Evolutionary conservation across 768 basidiomycete species (phyloP).

Genomic region (Epithele typhae): DNA sequence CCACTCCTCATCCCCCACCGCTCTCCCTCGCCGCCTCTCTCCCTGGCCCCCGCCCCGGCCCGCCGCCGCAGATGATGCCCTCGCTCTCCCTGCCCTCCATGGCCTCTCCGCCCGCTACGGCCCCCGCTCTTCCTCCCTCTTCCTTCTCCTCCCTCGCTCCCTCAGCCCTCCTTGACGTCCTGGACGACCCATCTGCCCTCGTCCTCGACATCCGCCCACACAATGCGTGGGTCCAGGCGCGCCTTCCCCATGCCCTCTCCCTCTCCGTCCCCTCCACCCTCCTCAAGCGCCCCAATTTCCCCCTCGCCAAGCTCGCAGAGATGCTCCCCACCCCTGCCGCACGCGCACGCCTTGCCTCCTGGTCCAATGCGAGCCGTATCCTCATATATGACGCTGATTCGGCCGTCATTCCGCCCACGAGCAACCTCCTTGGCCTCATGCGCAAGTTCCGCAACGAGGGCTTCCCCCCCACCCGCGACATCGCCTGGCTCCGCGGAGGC

Average conservation of each 20-base stretch:
- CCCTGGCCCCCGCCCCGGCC: constrained; percentile 2
- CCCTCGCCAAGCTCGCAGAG: constrained; percentile 66
- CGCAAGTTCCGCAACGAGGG: constrained; percentile 68
- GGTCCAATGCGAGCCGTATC: constrained; percentile 57
- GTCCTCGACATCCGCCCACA: constrained; percentile 88
- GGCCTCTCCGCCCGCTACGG: constrained; percentile 23
- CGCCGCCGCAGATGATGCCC: constrained; percentile 1
- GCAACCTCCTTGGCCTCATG: constrained; percentile 68
- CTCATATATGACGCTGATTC: constrained; percentile 88
- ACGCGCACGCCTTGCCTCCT: constrained; percentile 54
- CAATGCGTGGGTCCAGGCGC: constrained; percentile 61
- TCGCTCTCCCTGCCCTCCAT: constrained; percentile 17
- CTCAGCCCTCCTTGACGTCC: constrained; percentile 25
- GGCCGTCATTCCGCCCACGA: constrained; percentile 29
- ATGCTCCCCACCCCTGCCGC: constrained; percentile 71
- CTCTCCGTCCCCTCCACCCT: constrained; percentile 93
- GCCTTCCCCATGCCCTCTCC: constrained; percentile 68
- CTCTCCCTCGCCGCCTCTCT: constrained; percentile 19
- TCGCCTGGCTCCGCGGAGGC: constrained; percentile 82
- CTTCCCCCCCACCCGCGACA: constrained; percentile 44
- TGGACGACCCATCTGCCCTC: constrained; percentile 42
- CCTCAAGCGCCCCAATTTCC: constrained; percentile 85
- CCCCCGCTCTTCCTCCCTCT: constrained; percentile 12
- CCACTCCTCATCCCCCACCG: constrained; percentile 22
- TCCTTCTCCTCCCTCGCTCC: constrained; percentile 25